A percentile compares a stretch with the other conserved stretches of the same genome.
These are phyloP conservation scores for Penicillium sp. DNA, from an alignment of 2,329 filamentous ascomycete genomes.

Conservation along the genomic window DNA sequence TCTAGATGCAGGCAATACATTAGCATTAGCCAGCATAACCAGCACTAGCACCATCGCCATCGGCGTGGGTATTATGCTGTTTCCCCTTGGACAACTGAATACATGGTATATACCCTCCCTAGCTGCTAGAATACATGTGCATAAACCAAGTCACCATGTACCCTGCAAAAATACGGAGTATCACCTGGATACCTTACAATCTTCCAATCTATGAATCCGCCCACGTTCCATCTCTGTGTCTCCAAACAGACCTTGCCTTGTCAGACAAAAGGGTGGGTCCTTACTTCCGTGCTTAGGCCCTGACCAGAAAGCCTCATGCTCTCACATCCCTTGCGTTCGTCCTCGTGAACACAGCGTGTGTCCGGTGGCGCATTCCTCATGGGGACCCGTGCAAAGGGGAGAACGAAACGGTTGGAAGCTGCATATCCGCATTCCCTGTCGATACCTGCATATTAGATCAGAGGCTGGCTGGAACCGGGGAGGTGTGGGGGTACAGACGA, in stretches of 20 bases:
- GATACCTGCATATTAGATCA: background rate
- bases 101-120: background rate
- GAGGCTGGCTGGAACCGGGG: background rate
- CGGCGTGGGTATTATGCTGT: background rate
- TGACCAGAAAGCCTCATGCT: background rate
- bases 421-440: background rate
- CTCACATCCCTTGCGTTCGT: conserved; percentile 15
- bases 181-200: background rate
- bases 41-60: background rate
- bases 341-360: conserved; percentile 17
- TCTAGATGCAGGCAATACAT: background rate
- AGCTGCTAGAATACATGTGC: background rate
- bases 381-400: conserved; percentile 1
- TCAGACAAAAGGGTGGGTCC: conserved; percentile 7
- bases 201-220: background rate
- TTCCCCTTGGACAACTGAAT: background rate
- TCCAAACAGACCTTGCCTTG: conserved; percentile 1
- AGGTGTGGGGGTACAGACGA: background rate
- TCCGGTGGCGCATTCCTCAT: conserved; percentile 15
- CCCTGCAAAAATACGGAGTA: background rate
- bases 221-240: background rate
- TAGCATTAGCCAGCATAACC: background rate
- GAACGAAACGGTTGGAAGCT: conserved; percentile 1
- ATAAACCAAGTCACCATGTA: background rate
- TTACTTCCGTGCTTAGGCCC: conserved; percentile 4